A percentile compares a stretch with the other conserved stretches of the same genome.
These are phyloP conservation scores for Rubia balearica DNA, from an alignment of 305 asterid species.

Conservation along the genomic window DNA sequence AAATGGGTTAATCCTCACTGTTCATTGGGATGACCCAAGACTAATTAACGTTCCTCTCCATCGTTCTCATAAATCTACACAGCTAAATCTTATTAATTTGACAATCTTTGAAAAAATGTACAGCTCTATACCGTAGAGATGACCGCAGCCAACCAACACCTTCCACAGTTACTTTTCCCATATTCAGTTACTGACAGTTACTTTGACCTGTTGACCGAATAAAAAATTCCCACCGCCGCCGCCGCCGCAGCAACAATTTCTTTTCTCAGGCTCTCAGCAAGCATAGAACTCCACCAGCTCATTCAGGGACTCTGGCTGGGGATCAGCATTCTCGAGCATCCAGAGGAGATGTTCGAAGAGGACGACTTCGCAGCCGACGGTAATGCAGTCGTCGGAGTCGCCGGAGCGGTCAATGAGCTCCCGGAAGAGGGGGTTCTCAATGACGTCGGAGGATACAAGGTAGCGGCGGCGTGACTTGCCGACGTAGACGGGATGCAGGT, in stretches of 20 bases:
- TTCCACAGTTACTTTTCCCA: neutral
- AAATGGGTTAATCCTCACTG: slow-evolving; percentile 41
- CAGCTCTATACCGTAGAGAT: slow-evolving; percentile 32
- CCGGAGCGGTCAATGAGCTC: slow-evolving; percentile 68
- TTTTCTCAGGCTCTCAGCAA: slow-evolving; percentile 37
- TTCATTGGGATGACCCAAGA: slow-evolving; percentile 17
- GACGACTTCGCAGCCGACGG: slow-evolving; percentile 79
- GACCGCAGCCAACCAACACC: slow-evolving; percentile 24
- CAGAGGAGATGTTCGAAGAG: slow-evolving; percentile 87
- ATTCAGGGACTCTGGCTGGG: slow-evolving; percentile 67
- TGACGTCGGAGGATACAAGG: slow-evolving; percentile 54
- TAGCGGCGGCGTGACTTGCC: slow-evolving; percentile 80
- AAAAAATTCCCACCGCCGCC: neutral
- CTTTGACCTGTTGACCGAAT: slow-evolving; percentile 1
- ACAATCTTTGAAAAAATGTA: slow-evolving; percentile 17
- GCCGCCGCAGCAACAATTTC: neutral
- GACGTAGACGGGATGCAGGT: slow-evolving; percentile 62
- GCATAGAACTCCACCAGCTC: slow-evolving; percentile 89
- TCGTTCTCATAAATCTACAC: slow-evolving; percentile 25
- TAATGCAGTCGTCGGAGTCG: slow-evolving; percentile 31
- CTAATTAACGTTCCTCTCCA: slow-evolving; percentile 1
- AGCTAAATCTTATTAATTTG: slow-evolving; percentile 29
- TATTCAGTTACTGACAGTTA: slow-evolving; percentile 13
- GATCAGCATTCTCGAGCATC: slow-evolving; percentile 96
- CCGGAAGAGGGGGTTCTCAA: slow-evolving; percentile 71